A percentile compares a stretch with the other conserved stretches of the same genome.
Evolutionary conservation across 2,329 filamentous ascomycete species (phyloP).

Genomic region (Orbilia ellipsospora): DNA sequence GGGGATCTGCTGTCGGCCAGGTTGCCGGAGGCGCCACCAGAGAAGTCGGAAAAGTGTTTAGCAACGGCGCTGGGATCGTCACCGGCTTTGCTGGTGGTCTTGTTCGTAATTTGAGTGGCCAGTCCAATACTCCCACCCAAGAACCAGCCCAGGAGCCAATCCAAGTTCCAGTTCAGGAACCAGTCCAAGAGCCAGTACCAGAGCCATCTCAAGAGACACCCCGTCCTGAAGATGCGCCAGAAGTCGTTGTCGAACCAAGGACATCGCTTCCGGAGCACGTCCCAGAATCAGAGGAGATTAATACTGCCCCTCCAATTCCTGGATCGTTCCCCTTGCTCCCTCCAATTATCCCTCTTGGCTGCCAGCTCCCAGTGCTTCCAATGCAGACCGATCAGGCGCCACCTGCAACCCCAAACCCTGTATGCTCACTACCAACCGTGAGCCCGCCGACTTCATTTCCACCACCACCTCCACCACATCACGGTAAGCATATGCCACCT

Average conservation of each 20-base stretch:
- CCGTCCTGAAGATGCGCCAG: constrained; percentile 32
- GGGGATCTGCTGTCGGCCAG: constrained; percentile 39
- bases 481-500: constrained; percentile 52
- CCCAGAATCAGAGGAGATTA: neutral
- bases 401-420: too few species aligned
- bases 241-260: constrained; percentile 19
- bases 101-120: constrained; percentile 47
- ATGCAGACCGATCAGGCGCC: constrained; percentile 10
- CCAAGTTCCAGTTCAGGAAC: constrained; percentile 35
- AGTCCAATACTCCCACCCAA: constrained; percentile 17
- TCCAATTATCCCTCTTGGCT: constrained; percentile 9
- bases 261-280: neutral
- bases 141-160: constrained; percentile 1
- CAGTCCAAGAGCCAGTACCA: constrained; percentile 21
- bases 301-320: constrained; percentile 17
- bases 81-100: constrained; percentile 47
- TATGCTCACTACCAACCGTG: constrained; percentile 17
- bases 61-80: constrained; percentile 52
- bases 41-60: constrained; percentile 57
- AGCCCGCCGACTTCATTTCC: constrained; percentile 27
- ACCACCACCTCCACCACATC: constrained; percentile 51
- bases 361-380: constrained; percentile 7
- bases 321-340: constrained; percentile 43
- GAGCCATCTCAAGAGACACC: neutral
- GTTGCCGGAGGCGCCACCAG: constrained; percentile 56